Evolutionary conservation across 345 rosid species (phyloP), one percentile per base, ranked within the genome.

Genomic region (Hibiscus trionum): DNA sequence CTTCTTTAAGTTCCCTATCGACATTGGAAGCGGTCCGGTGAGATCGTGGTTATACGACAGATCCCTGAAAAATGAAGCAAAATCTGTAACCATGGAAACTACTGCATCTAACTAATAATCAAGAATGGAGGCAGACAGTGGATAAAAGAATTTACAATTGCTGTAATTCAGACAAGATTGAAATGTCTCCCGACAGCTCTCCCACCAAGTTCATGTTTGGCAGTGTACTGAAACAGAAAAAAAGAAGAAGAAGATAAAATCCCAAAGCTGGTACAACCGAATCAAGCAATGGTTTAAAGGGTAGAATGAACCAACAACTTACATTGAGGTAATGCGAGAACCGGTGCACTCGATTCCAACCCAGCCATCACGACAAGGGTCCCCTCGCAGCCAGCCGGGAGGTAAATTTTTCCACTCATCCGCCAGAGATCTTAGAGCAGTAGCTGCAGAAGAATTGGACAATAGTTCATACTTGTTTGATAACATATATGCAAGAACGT

Each of bases 331-430:
- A 27, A 93, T 78, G 0, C 89, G 91, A 15, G 84, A 37, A 70
- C 73, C 24, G 55, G 21, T 50, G 80, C 98, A 93, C 26, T 11
- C 33, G 69, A 93, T 85, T 61, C 98, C 98, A 0, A 75, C 90
- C 98, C 98, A 93, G 0, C 44, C 35, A 69, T 55, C 74, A 74
- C 87, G 87, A 76, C 98, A 93, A 76, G 98, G 98, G 79, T 93
- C 97, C n/a, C 65, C 0, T 3, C 88, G 86, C 17, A 5, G 55
- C 98, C 98, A 93, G 59, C n/a, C 72, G 37, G 90, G 82, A 29
- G 97, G 98, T 33, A 42, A 14, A 33, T 73, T 84, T 33, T 79
- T 14, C 97, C 93, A 88, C 11, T 6, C 44, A 35, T 2, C 57
- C 76, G 52, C 79, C 24, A 93, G 66, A 61, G 85, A 75, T 3